Base-by-base conservation (phyloP, 2,329 filamentous ascomycete genomes). In the Chrysoporthe austroafricana region DNA sequence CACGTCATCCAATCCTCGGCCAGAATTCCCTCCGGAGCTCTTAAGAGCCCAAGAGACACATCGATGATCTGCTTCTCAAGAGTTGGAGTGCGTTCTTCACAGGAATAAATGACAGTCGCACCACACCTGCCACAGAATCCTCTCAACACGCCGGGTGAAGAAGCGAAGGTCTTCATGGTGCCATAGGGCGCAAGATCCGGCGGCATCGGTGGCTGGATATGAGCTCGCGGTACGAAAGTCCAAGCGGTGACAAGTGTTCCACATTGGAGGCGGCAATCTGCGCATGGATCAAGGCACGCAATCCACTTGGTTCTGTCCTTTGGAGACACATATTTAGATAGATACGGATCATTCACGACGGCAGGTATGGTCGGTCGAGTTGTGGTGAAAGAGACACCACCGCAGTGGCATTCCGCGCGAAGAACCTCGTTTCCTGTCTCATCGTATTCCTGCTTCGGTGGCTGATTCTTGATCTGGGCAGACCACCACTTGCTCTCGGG, bases 41-140 rank as follows among this genome's bases (percentile, higher is more conserved):
- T 75, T 64, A 85, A 67, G 2, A 85, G 73, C 1, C 83, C 83
- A 1, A 79, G 77, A 0, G 82, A 78, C 2, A 85, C 66, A 59
- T 83, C 79, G 1, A 83, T 74, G 11, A 84, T 70, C 52, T 76
- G 74, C 66, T 75, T 72, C 34, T 75, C 71, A n/a, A 75, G 76
- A 1, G 70, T 70, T 9, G 75, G 74, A 5, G 71, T 74, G 48
- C 77, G 72, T 0, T 71, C 67, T 3, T 75, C 74, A 34, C 70
- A 69, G 4, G 74, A 72, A 60, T 73, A 81, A 62, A 84, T 80
- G 14, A 81, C 74, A 0, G 79, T 83, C 2, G 83, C 82, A 2
- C 83, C 82, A 61, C 83, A 85, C 2, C 70, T 73, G 2, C 80
- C 78, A 67, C 83, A 85, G 70, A 85, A 85, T 0, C 77, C 79